Evolutionary conservation across 1,284 basidiomycete species (phyloP), one percentile per base, ranked within the genome.

Genomic region (Cryptococcus floricola): DNA sequence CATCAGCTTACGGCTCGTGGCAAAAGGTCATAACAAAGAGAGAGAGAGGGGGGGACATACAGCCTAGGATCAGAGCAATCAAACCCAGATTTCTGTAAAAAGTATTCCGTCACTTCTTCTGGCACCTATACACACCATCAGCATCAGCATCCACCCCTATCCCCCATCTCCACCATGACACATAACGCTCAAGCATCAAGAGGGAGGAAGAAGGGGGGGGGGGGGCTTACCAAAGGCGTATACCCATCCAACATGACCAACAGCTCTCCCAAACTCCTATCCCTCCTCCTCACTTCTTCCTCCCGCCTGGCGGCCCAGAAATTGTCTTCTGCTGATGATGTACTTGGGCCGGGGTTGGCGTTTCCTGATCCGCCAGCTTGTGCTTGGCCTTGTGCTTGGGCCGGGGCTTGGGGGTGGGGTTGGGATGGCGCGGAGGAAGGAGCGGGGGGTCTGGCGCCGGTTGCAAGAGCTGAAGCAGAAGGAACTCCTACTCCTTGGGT

Each of bases 21-120:
- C 25, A 9, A 16, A 18, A 19, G 34, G 41, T n/a, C 2, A 42
- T 39, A 13, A 5, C 31, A 39, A 47, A 25, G 9, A 12, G 39
- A 50, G 31, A 10, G 31, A 6, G 31, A 3, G 31, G 31, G 31
- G 31, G 31, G 31, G 51, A 81, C 86, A 74, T 69, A 95, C 92
- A 97, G 76, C 67, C 92, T 83, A 27, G 91, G 85, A 73, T 98
- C 95, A 62, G 93, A 87, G 72, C 90, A 94, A 69, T 98, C 94
- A 75, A 99, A 98, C 0, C 96, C 96, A 19, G 94, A 90, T 58
- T 87, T 83, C 76, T 98, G 93, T 10, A 99, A 84, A 77, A 97
- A 98, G 77, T 95, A 97, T 70, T 97, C 92, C 4, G 95, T 96
- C 14, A 99, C 93, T 75, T 98, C 93, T 73, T 95, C 96, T 2